These are phyloP conservation scores for Curvularia spicifera DNA, from an alignment of 2,329 filamentous ascomycete genomes.

Conservation along the genomic window DNA sequence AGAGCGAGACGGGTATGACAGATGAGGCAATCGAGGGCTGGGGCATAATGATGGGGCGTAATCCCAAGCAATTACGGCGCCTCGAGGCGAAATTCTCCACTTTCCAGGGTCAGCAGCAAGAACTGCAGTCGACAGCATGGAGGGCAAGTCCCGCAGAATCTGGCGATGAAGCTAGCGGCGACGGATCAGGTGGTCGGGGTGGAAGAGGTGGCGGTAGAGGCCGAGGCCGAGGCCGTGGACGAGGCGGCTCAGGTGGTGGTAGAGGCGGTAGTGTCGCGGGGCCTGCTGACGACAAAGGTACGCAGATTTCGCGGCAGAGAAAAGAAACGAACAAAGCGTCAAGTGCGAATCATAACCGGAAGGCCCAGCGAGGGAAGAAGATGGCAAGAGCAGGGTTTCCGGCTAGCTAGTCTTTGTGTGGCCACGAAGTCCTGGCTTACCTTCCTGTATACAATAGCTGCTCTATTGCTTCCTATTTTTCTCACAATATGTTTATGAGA, in stretches of 20 bases:
- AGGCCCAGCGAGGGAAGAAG: conserved; percentile 70
- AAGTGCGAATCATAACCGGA: conserved; percentile 83
- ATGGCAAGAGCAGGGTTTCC: conserved; percentile 64
- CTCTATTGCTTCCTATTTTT: neutral
- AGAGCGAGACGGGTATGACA: conserved; percentile 82
- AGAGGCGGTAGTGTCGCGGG: conserved; percentile 65
- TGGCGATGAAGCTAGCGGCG: conserved; percentile 58
- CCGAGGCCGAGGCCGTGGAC: conserved; percentile 44
- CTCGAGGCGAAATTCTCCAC: conserved; percentile 74
- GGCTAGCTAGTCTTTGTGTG: conserved; percentile 34
- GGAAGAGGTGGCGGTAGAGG: conserved; percentile 50
- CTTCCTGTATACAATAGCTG: neutral
- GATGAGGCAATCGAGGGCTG: conserved; percentile 95
- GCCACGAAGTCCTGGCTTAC: neutral
- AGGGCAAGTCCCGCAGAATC: conserved; percentile 59
- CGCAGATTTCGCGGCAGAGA: conserved; percentile 70
- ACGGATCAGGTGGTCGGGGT: conserved; percentile 57
- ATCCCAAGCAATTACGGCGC: conserved; percentile 70
- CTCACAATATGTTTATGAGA: neutral
- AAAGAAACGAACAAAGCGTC: conserved; percentile 86
- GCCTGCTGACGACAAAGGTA: conserved; percentile 71
- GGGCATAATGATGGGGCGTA: conserved; percentile 82
- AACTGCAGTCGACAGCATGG: conserved; percentile 69
- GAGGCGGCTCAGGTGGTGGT: conserved; percentile 40
- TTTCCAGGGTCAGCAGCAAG: conserved; percentile 70